These are phyloP conservation scores for Phytophthora sp. DNA, from an alignment of 352 stramenopile genomes.

Conservation along the genomic window DNA sequence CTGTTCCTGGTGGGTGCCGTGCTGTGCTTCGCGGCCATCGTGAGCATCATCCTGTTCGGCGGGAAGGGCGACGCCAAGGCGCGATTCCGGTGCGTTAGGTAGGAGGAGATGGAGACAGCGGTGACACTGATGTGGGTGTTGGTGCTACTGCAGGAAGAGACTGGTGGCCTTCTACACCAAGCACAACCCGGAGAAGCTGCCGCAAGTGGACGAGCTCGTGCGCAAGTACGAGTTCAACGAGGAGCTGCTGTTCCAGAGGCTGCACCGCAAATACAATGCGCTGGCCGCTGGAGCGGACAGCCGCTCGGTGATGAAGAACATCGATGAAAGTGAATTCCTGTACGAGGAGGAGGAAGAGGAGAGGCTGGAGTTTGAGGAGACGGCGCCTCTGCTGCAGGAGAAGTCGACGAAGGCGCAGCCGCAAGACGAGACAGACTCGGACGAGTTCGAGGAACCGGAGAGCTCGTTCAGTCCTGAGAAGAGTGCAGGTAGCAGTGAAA, in stretches of 20 bases:
- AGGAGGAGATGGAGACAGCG: not conserved
- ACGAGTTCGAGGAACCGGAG: not conserved
- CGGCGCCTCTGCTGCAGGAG: not conserved
- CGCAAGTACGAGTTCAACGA: slow-evolving; percentile 82
- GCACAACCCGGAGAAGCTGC: slow-evolving; percentile 76
- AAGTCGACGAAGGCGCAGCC: not conserved
- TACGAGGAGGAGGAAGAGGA: slow-evolving; percentile 61
- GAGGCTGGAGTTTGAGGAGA: slow-evolving; percentile 28
- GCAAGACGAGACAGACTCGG: slow-evolving; percentile 18
- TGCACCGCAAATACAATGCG: slow-evolving; percentile 85
- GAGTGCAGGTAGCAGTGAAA: slow-evolving; percentile 34
- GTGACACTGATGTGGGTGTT: slow-evolving; percentile 10
- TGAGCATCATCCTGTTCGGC: slow-evolving; percentile 58
- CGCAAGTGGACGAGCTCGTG: slow-evolving; percentile 64
- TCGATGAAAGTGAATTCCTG: slow-evolving; percentile 59
- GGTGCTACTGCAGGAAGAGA: slow-evolving; percentile 37
- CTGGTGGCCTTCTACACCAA: slow-evolving; percentile 74
- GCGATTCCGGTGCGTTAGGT: slow-evolving; percentile 51
- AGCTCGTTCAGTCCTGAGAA: not conserved
- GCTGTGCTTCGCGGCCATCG: slow-evolving; percentile 51
- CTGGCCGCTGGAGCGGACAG: slow-evolving; percentile 40
- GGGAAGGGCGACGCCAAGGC: slow-evolving; percentile 39
- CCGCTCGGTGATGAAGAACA: slow-evolving; percentile 43
- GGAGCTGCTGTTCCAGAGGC: slow-evolving; percentile 72
- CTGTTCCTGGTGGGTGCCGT: slow-evolving; percentile 46